Evolutionary conservation across 2,329 filamentous ascomycete species (phyloP), one percentile per base, ranked within the genome.

Genomic region (Microdochium nivale): DNA sequence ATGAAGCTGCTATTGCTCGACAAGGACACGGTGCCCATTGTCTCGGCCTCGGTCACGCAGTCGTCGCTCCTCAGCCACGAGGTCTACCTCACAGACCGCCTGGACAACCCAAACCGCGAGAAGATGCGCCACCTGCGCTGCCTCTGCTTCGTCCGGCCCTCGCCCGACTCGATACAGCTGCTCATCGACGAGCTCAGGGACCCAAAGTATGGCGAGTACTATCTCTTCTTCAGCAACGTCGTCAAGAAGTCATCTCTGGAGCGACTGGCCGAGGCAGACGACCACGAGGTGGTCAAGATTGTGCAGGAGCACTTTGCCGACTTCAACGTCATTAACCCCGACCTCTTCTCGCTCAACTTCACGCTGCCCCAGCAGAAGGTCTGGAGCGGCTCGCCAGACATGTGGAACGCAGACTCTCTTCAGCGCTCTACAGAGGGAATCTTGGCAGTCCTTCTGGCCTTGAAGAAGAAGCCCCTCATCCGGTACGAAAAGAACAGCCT

Each of bases 1-100:
- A 99, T 99, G 94, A 99, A 99, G 83, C 94, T 97, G 55, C 75
- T 99, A 52, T 76, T 99, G 56, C 77, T 99, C 60, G 94, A 99
- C 70, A 86, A 83, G 71, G 94, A 97, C 70, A 99, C 94, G 58
- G 86, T 97, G 23, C 83, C 89, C 16, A 95, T 97, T 59, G 84
- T 96, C 21, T 99, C 95, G 10, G 95, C 91, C 4, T 91, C 94
- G 51, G 92, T 92, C 55, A 97, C 94, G 1, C 95, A 99, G 68
- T 99, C 94, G 25, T 84, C 90, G 37, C 82, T 99, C 21, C 83
- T 99, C 56, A 96, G 89, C 65, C 90, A 99, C 73, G 92, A 97
- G 72, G 88, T 99, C 59, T 99, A 96, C 71, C 88, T 99, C 55
- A 96, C 95, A 63, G 94, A 99, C 70, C 90, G 94, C 54, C 75